Percentiles rank a stretch among this genome's conserved stretches.
Conservation (phyloP, 1,139 yeast species). For the Blastobotrys raffinosifermentans region DNA sequence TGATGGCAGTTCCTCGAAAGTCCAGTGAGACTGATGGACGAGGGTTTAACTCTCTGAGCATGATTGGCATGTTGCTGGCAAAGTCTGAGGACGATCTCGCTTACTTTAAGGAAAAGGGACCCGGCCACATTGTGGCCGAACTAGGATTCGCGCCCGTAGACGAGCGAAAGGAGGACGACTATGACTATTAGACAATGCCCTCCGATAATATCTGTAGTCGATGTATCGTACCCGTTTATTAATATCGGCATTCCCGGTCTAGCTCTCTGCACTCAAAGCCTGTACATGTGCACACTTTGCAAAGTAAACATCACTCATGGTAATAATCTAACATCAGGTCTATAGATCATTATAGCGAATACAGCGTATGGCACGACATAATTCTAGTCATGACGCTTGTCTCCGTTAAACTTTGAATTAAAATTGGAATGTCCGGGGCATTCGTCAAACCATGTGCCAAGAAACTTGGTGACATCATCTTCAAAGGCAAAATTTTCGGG, state of each 20-base stretch:
- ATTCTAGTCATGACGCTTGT: too few relatives aligned
- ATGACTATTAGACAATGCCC: constrained; percentile 16
- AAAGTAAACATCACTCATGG: too few relatives aligned
- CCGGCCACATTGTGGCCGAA: constrained; percentile 41
- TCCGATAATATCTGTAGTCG: not conserved
- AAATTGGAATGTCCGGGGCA: too few relatives aligned
- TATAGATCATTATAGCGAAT: too few relatives aligned
- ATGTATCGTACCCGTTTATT: constrained; percentile 6
- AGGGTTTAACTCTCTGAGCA: constrained; percentile 77
- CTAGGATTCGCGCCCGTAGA: constrained; percentile 56
- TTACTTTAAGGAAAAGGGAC: constrained; percentile 25
- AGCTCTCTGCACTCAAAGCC: not conserved
- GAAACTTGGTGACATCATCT: too few relatives aligned
- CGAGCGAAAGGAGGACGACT: constrained; percentile 26
- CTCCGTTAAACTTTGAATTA: too few relatives aligned
- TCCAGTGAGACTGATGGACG: constrained; percentile 35
- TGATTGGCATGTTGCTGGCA: constrained; percentile 70
- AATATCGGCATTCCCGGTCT: constrained; percentile 6
- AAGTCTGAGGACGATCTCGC: constrained; percentile 51
- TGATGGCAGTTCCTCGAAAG: constrained; percentile 73
- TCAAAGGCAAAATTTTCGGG: too few relatives aligned
- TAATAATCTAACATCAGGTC: too few relatives aligned
- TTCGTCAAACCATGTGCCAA: too few relatives aligned
- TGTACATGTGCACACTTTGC: too few relatives aligned
- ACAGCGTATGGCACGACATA: too few relatives aligned